These are phyloP conservation scores for Phytophthora vignae DNA, from an alignment of 352 stramenopile genomes.

Conservation along the genomic window DNA sequence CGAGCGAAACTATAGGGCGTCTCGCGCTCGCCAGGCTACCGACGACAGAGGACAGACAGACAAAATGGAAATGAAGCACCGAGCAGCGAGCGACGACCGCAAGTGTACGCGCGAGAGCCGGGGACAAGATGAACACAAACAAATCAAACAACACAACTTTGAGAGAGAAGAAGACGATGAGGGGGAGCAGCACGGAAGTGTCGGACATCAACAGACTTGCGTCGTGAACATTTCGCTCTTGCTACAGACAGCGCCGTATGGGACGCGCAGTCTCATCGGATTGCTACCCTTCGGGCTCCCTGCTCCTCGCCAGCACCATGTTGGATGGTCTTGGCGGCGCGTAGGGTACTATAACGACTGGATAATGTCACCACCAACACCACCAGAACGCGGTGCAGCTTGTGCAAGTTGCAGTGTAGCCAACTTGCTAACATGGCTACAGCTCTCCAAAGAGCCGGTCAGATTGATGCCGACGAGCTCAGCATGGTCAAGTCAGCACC, in stretches of 20 bases:
- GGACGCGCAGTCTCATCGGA: neutral
- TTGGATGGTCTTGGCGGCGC: neutral
- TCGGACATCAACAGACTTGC: neutral
- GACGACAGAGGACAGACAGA: constrained; percentile 19
- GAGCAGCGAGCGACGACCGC: constrained; percentile 26
- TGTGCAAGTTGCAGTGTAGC: neutral
- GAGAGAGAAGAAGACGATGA: constrained; percentile 19
- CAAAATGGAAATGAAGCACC: constrained; percentile 32
- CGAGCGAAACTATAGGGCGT: constrained; percentile 30
- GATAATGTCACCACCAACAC: constrained; percentile 16
- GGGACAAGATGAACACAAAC: constrained; percentile 39
- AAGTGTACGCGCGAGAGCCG: constrained; percentile 17
- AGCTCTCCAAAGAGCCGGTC: constrained; percentile 10
- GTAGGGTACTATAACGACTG: constrained; percentile 15
- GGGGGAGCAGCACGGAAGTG: constrained; percentile 16
- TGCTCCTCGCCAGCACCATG: neutral
- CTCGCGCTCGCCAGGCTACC: constrained; percentile 23
- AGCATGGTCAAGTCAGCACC: neutral
- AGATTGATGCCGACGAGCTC: neutral
- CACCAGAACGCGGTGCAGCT: neutral
- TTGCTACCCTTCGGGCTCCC: neutral
- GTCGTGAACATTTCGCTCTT: constrained; percentile 10
- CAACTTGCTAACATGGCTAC: constrained; percentile 6
- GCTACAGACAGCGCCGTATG: neutral
- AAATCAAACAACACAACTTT: constrained; percentile 47